Evolutionary conservation across 2,329 filamentous ascomycete species (phyloP), one percentile per base, ranked within the genome.

Genomic region (Paecilomyces formosus): DNA sequence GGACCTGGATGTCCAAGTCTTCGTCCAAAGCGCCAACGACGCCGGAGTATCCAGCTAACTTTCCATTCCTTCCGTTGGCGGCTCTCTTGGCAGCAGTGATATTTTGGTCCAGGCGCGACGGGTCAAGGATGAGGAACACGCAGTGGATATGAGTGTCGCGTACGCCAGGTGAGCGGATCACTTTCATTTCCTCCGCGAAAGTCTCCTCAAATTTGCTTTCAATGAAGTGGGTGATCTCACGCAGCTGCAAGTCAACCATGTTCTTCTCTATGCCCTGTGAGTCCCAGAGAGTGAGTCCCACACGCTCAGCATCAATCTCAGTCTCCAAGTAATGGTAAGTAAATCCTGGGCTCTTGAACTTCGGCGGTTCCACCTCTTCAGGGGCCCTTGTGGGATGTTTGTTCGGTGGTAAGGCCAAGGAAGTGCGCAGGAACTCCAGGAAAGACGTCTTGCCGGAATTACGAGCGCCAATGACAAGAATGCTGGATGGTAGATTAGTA

Each of bases 191-290:
- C 76, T 99, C 94, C 54, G 86, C 86, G 72, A 99, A 96, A 0
- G 94, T 97, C 70, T 99, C 94, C 73, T 99, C 93, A 66, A 99
- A 99, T 75, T 97, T 97, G 79, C 89, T 93, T 79, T 99, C 94
- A 60, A 99, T 80, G 77, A 99, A 99, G 8, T 88, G 83, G 33
- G 89, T 88, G 80, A 97, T 92, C 72, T 96, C 91, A 61, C 92
- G 86, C 64, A 99, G 81, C 75, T 99, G 94, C 64, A 97, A 84
- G 73, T 97, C 94, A 55, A 97, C 92, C 35, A 97, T 85, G 68
- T 90, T 94, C 82, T 93, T 96, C 76, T 99, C 93, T 57, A 99
- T 78, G 1, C 94, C 94, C 68, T 94, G 88, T 0, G 94, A 97
- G 72, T 99, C 94, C 94, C 94, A 99, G 31, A 99, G 78, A 0